Percentiles rank a stretch among this genome's conserved stretches.
Conservation (phyloP, 495 filamentous ascomycete species). For the Aspergillus leporis region DNA sequence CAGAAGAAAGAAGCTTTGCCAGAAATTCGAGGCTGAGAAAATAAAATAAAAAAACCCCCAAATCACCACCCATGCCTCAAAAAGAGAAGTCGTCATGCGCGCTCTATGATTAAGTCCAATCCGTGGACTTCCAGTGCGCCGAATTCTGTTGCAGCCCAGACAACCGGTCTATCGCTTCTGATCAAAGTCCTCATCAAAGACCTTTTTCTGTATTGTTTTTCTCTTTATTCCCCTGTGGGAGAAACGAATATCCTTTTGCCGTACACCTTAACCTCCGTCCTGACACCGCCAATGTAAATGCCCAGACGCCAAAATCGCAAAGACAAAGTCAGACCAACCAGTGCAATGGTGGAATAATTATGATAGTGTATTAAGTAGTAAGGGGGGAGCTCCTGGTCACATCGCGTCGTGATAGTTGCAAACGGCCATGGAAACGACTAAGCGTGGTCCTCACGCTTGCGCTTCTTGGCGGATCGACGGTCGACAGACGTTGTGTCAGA, state of each 20-base stretch:
- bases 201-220: conserved; percentile 8
- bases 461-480: conserved; percentile 65
- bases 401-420: conserved; percentile 34
- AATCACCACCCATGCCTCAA: conserved; percentile 22
- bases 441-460: conserved; percentile 62
- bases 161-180: conserved; percentile 21
- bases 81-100: conserved; percentile 26
- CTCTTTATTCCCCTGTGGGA: conserved; percentile 7
- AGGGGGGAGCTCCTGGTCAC: conserved; percentile 46
- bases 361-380: conserved; percentile 18
- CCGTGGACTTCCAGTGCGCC: conserved; percentile 22
- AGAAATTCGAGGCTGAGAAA: conserved; percentile 11
- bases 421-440: conserved; percentile 29
- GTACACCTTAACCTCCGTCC: conserved; percentile 30
- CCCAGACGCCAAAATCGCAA: conserved; percentile 45
- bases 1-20: neutral
- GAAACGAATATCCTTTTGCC: conserved; percentile 5
- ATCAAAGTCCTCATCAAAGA: conserved; percentile 4
- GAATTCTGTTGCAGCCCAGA: conserved; percentile 13
- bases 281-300: conserved; percentile 37
- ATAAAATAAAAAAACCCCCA: conserved; percentile 19
- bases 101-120: conserved; percentile 28
- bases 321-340: conserved; percentile 27
- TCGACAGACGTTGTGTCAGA: conserved; percentile 47
- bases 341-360: conserved; percentile 17